Percentiles rank a stretch among this genome's conserved stretches.
Evolutionary conservation across 306 rosid genomes (phyloP).

Genomic region (Corylus heterophylla): DNA sequence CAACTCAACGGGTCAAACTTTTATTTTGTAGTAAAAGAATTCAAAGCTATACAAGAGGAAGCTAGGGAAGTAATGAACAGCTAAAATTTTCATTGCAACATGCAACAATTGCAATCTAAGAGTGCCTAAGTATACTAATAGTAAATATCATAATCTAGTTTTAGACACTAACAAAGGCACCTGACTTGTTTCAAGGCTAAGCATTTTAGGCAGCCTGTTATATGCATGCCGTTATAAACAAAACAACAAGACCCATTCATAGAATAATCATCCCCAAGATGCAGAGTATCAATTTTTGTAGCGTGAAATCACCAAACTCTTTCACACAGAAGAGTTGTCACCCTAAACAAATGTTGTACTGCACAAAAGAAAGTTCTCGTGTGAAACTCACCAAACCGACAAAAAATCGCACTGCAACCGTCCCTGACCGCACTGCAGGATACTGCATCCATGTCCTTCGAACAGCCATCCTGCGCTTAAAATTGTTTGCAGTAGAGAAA

Average conservation of each 20-base stretch:
- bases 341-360: slow-evolving; percentile 8
- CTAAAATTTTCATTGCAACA: slow-evolving; percentile 18
- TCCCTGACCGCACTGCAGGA: slow-evolving; percentile 64
- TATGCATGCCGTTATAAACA: not conserved
- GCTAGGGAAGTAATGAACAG: not conserved
- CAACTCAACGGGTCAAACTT: slow-evolving; percentile 10
- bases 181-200: not conserved
- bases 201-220: not conserved
- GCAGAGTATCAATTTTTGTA: not conserved
- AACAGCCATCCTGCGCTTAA: slow-evolving; percentile 93
- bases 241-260: slow-evolving; percentile 16
- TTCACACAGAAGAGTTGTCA: slow-evolving; percentile 5
- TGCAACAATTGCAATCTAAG: slow-evolving; percentile 15
- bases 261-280: not conserved
- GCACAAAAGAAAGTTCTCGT: slow-evolving; percentile 14
- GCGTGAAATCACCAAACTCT: not conserved
- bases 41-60: slow-evolving; percentile 7
- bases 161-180: not conserved
- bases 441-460: slow-evolving; percentile 99
- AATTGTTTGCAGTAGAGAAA: slow-evolving; percentile 97
- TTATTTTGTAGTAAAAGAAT: slow-evolving; percentile 9
- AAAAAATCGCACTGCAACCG: slow-evolving; percentile 83
- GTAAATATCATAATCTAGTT: slow-evolving; percentile 10
- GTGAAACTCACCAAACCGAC: slow-evolving; percentile 91
- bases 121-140: slow-evolving; percentile 8